These are phyloP conservation scores for Eragrostis tef DNA, from an alignment of 202 grass and related monocot species.

Conservation along the genomic window DNA sequence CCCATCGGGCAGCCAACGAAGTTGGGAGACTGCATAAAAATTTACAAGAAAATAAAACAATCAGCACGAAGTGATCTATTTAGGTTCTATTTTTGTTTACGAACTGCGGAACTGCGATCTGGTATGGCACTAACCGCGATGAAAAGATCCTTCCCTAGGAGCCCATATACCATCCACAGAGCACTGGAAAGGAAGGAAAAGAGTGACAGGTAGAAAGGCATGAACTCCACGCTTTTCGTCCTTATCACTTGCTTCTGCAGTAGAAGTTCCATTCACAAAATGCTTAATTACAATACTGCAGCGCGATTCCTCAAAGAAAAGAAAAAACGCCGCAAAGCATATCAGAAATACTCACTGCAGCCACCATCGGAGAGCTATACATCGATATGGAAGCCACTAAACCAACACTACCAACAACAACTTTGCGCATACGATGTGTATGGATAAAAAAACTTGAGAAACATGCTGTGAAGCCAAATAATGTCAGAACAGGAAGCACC, in stretches of 20 bases:
- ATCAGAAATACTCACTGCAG: slow-evolving; percentile 61
- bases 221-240: slow-evolving; percentile 74
- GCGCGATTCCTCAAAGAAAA: no score
- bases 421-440: slow-evolving; percentile 46
- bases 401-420: slow-evolving; percentile 63
- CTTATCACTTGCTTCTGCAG: slow-evolving; percentile 62
- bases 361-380: slow-evolving; percentile 70
- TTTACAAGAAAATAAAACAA: background rate
- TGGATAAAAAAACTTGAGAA: slow-evolving; percentile 36
- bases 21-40: slow-evolving; percentile 62
- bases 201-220: slow-evolving; percentile 75
- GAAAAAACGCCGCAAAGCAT: no score
- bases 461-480: slow-evolving; percentile 41
- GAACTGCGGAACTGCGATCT: background rate
- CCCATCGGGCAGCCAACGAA: slow-evolving; percentile 63
- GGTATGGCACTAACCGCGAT: slow-evolving; percentile 45
- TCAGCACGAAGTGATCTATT: background rate
- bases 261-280: background rate
- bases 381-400: slow-evolving; percentile 72
- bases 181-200: slow-evolving; percentile 69
- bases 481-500: slow-evolving; percentile 25
- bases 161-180: slow-evolving; percentile 69
- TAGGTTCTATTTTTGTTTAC: background rate
- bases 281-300: background rate
- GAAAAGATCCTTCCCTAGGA: slow-evolving; percentile 61